Evolutionary conservation across 495 filamentous ascomycete species (phyloP).

Genomic region (Daldinia grandis): DNA sequence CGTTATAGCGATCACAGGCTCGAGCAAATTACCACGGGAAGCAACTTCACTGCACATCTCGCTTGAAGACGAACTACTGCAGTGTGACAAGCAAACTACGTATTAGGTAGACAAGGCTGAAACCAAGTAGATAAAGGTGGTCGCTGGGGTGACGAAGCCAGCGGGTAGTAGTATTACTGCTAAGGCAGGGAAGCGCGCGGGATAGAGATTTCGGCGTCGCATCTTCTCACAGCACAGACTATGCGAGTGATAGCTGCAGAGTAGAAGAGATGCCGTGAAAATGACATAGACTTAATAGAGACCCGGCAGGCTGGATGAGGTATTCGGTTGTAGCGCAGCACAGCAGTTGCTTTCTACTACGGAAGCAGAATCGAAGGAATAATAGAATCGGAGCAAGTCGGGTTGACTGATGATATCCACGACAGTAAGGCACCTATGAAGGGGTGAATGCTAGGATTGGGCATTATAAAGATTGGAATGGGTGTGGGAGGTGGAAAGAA

Average conservation of each 20-base stretch:
- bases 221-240: conserved; percentile 15
- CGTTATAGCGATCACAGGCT: conserved; percentile 15
- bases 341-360: conserved; percentile 23
- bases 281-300: conserved; percentile 20
- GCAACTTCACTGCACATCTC: conserved; percentile 30
- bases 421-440: conserved; percentile 33
- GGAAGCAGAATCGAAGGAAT: conserved; percentile 33
- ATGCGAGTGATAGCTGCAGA: conserved; percentile 36
- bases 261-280: conserved; percentile 12
- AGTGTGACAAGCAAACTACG: conserved; percentile 39
- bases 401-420: conserved; percentile 22
- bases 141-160: conserved; percentile 5
- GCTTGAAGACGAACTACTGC: conserved; percentile 40
- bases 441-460: conserved; percentile 31
- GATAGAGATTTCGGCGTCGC: conserved; percentile 22
- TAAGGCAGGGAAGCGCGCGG: conserved; percentile 28
- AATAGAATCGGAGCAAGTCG: conserved; percentile 37
- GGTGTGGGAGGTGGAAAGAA: conserved; percentile 20
- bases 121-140: conserved; percentile 4
- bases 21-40: conserved; percentile 22
- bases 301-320: conserved; percentile 39
- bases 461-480: conserved; percentile 20
- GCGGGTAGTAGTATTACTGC: conserved; percentile 7
- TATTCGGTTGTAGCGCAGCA: conserved; percentile 35
- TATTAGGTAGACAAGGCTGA: conserved; percentile 40